Conservation (phyloP, 2,329 filamentous ascomycete species). For the Huntiella decipiens region DNA sequence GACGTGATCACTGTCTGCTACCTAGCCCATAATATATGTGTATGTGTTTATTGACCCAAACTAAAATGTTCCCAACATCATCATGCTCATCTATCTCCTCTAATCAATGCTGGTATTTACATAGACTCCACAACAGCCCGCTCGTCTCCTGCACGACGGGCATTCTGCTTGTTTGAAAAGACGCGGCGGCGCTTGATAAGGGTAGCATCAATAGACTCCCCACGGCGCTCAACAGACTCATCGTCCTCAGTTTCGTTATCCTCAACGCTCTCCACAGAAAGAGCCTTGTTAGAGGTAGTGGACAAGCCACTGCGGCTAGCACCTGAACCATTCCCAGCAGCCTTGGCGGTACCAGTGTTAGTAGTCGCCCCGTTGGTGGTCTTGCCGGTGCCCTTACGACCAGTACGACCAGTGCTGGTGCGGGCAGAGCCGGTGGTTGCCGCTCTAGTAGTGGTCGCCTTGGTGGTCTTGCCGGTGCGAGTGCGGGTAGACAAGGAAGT, state of each 20-base stretch:
- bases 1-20: no score
- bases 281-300: background rate
- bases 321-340: no score
- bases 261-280: background rate
- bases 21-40: no score
- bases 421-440: background rate
- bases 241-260: background rate
- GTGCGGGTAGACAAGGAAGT: background rate
- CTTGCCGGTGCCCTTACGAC: background rate
- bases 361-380: background rate
- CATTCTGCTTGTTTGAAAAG: slow-evolving; percentile 4
- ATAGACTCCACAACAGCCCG: no score
- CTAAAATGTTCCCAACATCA: no score
- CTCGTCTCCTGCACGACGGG: background rate
- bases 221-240: background rate
- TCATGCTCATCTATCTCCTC: no score
- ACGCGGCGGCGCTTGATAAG: slow-evolving; percentile 5
- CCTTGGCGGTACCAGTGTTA: background rate
- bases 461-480: background rate
- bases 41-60: no score
- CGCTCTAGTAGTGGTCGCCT: background rate
- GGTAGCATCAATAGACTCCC: background rate
- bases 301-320: background rate
- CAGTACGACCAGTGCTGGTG: background rate
- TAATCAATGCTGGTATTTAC: no score